Conservation (phyloP, 2,329 filamentous ascomycete species). For the Capronia americana region DNA sequence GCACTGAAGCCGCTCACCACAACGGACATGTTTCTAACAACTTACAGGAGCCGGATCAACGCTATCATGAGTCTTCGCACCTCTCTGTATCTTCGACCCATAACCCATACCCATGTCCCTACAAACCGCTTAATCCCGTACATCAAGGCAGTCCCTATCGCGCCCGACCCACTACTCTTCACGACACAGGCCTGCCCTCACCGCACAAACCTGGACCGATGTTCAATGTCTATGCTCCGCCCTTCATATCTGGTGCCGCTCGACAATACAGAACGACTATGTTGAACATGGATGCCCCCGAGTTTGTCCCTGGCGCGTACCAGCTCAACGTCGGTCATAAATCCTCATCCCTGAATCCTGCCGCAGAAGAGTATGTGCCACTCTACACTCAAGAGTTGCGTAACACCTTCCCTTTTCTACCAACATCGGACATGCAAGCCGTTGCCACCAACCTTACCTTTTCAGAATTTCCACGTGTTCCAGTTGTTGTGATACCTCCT, state of each 20-base stretch:
- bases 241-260: conserved; percentile 3
- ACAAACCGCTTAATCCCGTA: not conserved
- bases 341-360: not conserved
- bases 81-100: not conserved
- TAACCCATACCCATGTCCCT: not conserved
- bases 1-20: conserved; percentile 4
- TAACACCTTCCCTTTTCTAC: not conserved
- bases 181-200: not conserved
- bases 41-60: conserved; percentile 2
- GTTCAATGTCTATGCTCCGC: not conserved
- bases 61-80: not conserved
- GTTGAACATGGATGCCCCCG: not conserved
- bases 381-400: not conserved
- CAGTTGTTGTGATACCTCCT: not conserved
- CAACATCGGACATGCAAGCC: not conserved
- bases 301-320: not conserved
- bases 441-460: not conserved
- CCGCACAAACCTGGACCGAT: too few relatives aligned
- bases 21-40: conserved; percentile 6
- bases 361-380: not conserved
- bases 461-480: not conserved
- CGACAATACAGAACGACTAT: not conserved
- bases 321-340: not conserved
- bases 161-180: not conserved
- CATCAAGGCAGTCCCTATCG: not conserved